phyloP scores from a whole-genome alignment of 306 rosid genomes.

The Casuarina glauca region DNA sequence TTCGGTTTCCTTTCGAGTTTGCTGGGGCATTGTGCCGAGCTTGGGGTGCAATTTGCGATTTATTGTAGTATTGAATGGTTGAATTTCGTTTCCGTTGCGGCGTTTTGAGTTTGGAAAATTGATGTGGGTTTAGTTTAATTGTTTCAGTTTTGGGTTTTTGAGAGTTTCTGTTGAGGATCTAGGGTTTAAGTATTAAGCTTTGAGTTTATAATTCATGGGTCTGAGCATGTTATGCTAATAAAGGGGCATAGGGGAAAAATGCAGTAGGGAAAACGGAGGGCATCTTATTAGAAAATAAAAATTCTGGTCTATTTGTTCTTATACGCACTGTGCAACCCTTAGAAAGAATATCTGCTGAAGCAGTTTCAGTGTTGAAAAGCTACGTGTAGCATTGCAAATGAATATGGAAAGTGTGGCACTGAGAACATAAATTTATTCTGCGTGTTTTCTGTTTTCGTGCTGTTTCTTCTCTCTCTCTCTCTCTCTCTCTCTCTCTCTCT shows the following conservation, averaged over 20 bases:
- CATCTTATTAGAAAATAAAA: background rate
- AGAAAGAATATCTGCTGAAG: background rate
- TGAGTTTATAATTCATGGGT: background rate
- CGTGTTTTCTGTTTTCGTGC: background rate
- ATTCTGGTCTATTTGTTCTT: background rate
- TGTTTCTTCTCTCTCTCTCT: background rate
- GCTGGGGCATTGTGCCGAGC: background rate
- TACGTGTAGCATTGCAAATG: too few species aligned
- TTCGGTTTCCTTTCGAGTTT: slow-evolving; percentile 39
- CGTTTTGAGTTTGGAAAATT: background rate
- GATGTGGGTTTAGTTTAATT: slow-evolving; percentile 27
- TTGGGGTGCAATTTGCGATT: background rate
- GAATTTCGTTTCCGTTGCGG: slow-evolving; percentile 4
- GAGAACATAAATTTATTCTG: background rate
- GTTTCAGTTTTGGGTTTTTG: background rate
- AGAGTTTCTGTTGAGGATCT: background rate
- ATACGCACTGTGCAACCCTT: background rate
- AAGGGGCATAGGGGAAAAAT: background rate
- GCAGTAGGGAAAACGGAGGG: background rate
- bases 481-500: background rate
- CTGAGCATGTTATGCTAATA: too few species aligned
- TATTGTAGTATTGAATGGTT: slow-evolving; percentile 13
- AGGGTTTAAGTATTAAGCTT: slow-evolving; percentile 15
- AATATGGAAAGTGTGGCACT: background rate
- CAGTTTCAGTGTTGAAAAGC: background rate